Evolutionary conservation across 2,329 filamentous ascomycete species (phyloP).

Genomic region (Hypoxylon sp.): DNA sequence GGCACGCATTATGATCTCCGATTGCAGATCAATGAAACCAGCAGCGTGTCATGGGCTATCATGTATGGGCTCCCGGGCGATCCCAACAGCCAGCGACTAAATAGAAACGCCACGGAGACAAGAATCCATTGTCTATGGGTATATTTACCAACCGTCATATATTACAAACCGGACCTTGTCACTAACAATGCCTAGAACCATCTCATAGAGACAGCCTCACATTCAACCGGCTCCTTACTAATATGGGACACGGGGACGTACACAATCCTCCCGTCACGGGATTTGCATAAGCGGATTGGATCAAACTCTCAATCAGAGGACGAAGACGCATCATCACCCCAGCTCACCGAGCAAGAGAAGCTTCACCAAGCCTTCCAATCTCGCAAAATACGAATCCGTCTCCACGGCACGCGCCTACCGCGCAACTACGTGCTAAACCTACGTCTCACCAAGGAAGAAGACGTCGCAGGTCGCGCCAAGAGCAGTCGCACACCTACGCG

Average conservation of each 20-base stretch:
- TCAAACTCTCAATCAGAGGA: constrained; percentile 50
- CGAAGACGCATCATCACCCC: constrained; percentile 28
- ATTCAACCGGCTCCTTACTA: constrained; percentile 63
- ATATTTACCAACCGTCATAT: constrained; percentile 21
- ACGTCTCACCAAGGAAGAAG: constrained; percentile 59
- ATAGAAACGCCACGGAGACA: constrained; percentile 69
- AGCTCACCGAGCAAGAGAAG: constrained; percentile 54
- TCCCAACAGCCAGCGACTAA: constrained; percentile 61
- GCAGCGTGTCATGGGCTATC: constrained; percentile 70
- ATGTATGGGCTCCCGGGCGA: constrained; percentile 70
- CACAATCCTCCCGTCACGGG: constrained; percentile 56
- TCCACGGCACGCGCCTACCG: constrained; percentile 64
- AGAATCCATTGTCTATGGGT: constrained; percentile 68
- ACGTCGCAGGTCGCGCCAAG: constrained; percentile 46
- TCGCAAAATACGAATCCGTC: constrained; percentile 64
- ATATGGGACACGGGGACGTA: constrained; percentile 72
- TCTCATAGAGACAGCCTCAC: constrained; percentile 65
- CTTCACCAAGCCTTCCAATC: constrained; percentile 60
- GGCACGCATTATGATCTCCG: constrained; percentile 75
- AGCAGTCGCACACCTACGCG: constrained; percentile 38
- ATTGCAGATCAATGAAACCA: constrained; percentile 73
- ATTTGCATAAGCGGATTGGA: no score
- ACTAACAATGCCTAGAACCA: constrained; percentile 59
- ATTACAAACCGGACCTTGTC: background rate
- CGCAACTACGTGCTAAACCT: constrained; percentile 61